A percentile compares a stretch with the other conserved stretches of the same genome.
phyloP scores from a whole-genome alignment of 2,329 filamentous ascomycete genomes.

The Pseudopithomyces maydicus region DNA sequence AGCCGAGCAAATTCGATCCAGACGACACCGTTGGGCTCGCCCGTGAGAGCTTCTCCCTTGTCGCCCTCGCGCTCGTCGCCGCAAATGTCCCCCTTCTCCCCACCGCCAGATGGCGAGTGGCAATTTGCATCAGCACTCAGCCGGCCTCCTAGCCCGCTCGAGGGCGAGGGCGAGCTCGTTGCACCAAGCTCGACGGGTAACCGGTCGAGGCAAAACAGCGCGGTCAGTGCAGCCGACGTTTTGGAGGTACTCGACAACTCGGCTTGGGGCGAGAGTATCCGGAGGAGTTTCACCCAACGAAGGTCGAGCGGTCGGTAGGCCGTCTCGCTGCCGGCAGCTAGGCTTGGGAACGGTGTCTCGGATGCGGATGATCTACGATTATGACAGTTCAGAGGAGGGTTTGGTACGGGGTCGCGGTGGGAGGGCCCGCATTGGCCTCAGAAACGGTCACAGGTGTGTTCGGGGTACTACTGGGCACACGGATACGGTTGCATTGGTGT shows the following conservation, averaged over 20 bases:
- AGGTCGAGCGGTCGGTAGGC: slow-evolving; percentile 40
- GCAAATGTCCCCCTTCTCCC: slow-evolving; percentile 35
- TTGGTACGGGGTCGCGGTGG: slow-evolving; percentile 14
- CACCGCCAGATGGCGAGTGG: slow-evolving; percentile 46
- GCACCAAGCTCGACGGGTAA: slow-evolving; percentile 49
- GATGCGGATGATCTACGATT: slow-evolving; percentile 22
- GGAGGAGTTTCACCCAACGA: slow-evolving; percentile 78
- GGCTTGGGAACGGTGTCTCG: slow-evolving; percentile 9
- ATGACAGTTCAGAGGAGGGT: slow-evolving; percentile 17
- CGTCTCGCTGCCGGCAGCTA: slow-evolving; percentile 1
- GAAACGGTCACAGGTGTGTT: slow-evolving; percentile 24
- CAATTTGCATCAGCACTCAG: slow-evolving; percentile 52
- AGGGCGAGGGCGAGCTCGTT: slow-evolving; percentile 32
- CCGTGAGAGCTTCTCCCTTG: slow-evolving; percentile 30
- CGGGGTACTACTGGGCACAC: slow-evolving; percentile 22
- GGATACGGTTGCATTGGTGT: slow-evolving; percentile 39
- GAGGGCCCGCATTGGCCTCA: slow-evolving; percentile 20
- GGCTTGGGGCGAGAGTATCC: slow-evolving; percentile 90
- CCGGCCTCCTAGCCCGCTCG: slow-evolving; percentile 44
- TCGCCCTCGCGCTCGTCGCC: slow-evolving; percentile 24
- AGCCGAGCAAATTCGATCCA: slow-evolving; percentile 47
- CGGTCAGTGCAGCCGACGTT: slow-evolving; percentile 76
- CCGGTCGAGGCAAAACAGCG: slow-evolving; percentile 68
- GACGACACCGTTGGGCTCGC: slow-evolving; percentile 41
- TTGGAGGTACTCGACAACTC: slow-evolving; percentile 86